Evolutionary conservation across 345 rosid genomes (phyloP), one percentile per base, ranked within the genome.

Genomic region (Physaria fendleri): DNA sequence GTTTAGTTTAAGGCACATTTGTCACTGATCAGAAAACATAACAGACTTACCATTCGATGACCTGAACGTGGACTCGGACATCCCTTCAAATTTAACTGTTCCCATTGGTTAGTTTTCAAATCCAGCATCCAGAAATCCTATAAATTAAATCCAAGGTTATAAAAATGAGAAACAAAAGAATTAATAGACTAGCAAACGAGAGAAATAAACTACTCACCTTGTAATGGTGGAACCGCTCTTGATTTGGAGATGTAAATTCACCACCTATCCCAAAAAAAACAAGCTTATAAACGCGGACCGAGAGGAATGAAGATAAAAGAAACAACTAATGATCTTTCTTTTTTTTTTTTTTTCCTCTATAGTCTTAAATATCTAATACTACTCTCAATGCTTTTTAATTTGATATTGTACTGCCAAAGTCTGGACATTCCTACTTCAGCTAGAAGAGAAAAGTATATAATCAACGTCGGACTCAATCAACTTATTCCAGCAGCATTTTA

Each of bases 71-170:
- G 85, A 59, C 85, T 85, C 14, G 98, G 95, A 74, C 87, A 80
- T 18, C 97, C 98, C 71, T 88, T 92, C 69, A 77, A 73, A 76
- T 86, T 92, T 50, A 92, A 71, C 48, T 86, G 97, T 51, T 92
- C 98, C 96, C 96, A 88, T 40, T 88, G 94, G 76, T 92, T 92
- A 50, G 94, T 84, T 81, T 86, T 92, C 65, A 88, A 72, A 56
- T 92, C 98, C 70, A 84, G 71, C 81, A 88, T 75, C 98, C 98
- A 92, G 49, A 88, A 86, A 78, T 92, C 97, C 98, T 92, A 44
- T 22, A 54, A 14, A 46, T 25, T 51, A 58, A 24, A 32, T 51
- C 8, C 46, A 65, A 23, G n/a, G 16, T 30, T 13, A 64, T 30
- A 6, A 38, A 11, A 15, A 49, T 15, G n/a, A 51, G 18, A 57